Evolutionary conservation across 768 basidiomycete species (phyloP), one percentile per base, ranked within the genome.

Genomic region (Nidularia pulvinata): DNA sequence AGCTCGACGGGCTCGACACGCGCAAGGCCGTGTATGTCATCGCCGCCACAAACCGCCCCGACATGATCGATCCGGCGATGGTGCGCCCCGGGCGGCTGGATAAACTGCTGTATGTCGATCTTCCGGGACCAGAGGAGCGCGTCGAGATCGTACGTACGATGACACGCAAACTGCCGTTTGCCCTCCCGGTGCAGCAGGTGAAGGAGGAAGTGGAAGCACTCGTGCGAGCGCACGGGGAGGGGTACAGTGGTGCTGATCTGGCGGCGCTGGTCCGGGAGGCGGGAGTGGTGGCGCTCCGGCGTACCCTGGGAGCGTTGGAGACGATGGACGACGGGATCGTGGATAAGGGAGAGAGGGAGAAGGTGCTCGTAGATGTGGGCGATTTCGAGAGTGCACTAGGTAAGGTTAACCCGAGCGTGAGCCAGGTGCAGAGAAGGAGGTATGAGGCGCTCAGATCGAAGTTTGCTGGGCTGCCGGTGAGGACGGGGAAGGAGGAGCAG

Each of bases 1-100:
- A 97, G 66, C 85, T 98, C 19, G 95, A 97, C 58, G 95, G 95
- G 0, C 86, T 98, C 25, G 92, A 95, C 55, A 76, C 84, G 1
- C 84, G 93, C 34, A 93, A 91, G 69, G 81, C 82, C 39, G 93
- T 97, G 54, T 95, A 94, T 62, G 94, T 98, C 43, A 93, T 97
- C 54, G 95, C 90, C 0, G 95, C 95, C 6, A 97, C 94, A 33
- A 98, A 96, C 69, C 79, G 95, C 10, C 95, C 95, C 1, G 94
- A 98, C 72, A 96, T 96, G 87, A 95, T 97, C 55, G 95, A 98
- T 64, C 95, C 95, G 1, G 95, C 95, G 6, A 95, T 96, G 94
- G 92, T 93, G 50, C 89, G 95, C n/a, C 95, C 95, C 0, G 95
- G 95, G 0, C 83, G 95, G 7, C 81, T 98, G 9, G 95, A 97